Evolutionary conservation across 306 rosid species (phyloP).

Genomic region (Vicia sativa): DNA sequence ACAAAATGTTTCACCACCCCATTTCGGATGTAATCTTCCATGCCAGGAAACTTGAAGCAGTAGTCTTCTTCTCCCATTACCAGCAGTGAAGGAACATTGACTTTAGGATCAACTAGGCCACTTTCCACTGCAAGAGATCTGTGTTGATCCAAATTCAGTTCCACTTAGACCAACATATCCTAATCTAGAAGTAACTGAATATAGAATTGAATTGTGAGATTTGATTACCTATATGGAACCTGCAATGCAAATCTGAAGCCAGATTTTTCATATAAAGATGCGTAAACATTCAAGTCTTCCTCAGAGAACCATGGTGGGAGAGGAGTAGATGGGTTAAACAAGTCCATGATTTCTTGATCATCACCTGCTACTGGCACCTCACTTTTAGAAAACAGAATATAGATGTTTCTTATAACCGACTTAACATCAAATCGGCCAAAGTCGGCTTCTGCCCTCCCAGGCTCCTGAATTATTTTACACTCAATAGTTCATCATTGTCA

Average conservation of each 20-base stretch:
- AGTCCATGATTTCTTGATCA: conserved; percentile 66
- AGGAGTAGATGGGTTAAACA: conserved; percentile 57
- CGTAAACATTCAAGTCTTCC: conserved; percentile 56
- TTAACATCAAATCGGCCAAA: conserved; percentile 61
- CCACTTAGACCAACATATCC: background rate
- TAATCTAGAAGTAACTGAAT: background rate
- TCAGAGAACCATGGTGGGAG: conserved; percentile 65
- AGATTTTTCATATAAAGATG: conserved; percentile 58
- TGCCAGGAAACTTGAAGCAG: conserved; percentile 49
- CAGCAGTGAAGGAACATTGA: conserved; percentile 47
- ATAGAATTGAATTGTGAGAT: background rate
- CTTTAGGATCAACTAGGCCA: conserved; percentile 56
- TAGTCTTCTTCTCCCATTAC: conserved; percentile 66
- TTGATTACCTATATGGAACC: conserved; percentile 59
- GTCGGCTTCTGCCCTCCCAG: conserved; percentile 63
- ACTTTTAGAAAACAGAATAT: conserved; percentile 57
- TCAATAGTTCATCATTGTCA: background rate
- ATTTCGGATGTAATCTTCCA: conserved; percentile 54
- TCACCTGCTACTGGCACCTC: conserved; percentile 56
- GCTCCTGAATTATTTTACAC: conserved; percentile 40
- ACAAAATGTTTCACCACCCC: conserved; percentile 53
- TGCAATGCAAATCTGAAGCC: conserved; percentile 59
- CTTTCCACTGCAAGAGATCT: conserved; percentile 47
- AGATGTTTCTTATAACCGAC: conserved; percentile 56
- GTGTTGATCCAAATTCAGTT: background rate